Evolutionary conservation across 164 flowering plant genomes (phyloP), one percentile per base, ranked within the genome.

Genomic region (Vitis rotundifolia): DNA sequence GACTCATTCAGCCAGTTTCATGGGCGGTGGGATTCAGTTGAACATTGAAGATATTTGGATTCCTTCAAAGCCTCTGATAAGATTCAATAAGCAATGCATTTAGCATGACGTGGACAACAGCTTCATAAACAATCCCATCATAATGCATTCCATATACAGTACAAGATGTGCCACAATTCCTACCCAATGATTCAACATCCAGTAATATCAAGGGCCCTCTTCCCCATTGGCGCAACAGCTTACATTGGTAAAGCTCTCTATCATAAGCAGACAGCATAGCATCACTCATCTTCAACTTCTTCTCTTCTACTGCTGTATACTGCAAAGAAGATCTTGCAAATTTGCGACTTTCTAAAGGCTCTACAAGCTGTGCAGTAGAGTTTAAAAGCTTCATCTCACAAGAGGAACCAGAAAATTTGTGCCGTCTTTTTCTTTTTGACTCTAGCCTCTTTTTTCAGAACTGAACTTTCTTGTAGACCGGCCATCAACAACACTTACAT

Each of bases 101-200:
- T 15, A 95, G 76, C 90, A 95, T 79, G 47, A 95, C 73, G 48
- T 95, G 99, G 71, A 87, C 66, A 1, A 89, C 85, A 58, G 94
- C 94, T 70, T 93, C 91, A 80, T 91, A 95, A 57, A 95, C 93
- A 69, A 69, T 84, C 19, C 28, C 76, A 72, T 86, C 80, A 71
- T 95, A 95, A 74, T 95, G 99, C 97, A 95, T 91, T 59, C 98
- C 99, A 79, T 95, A 97, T 37, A 49, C 75, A 15, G 99, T 87
- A 80, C 99, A 95, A 12, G 15, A 68, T 12, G 67, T 44, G n/a
- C 98, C 98, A 77, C 19, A 19, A 19, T 19, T 19, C 19, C 19
- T 19, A 19, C 1, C 19, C 19, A 19, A 19, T 19, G 19, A 19
- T 1, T 19, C 19, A 19, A 19, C 19, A 19, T 19, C 19, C 19